Evolutionary conservation across 2,329 filamentous ascomycete genomes (phyloP), one percentile per base, ranked within the genome.

Genomic region (Monosporascus sp.): DNA sequence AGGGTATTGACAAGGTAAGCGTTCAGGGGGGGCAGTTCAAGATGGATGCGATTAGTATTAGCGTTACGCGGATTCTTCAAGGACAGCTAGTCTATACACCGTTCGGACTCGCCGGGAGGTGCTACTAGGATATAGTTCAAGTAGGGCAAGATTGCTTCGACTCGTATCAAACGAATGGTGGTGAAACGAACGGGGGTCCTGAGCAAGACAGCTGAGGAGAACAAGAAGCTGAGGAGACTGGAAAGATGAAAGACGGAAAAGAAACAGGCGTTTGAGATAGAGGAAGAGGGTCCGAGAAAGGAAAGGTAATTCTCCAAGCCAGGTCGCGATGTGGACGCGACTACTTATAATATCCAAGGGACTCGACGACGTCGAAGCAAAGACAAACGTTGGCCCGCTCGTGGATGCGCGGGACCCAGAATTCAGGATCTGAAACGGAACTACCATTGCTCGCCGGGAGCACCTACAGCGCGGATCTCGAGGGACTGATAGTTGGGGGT

Each of bases 101-200:
- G 22, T 14, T 54, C 35, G 41, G 51, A 48, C 44, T 58, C 53
- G 51, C 51, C 50, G 48, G 49, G 50, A 47, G 51, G 50, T 55
- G 45, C 52, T 49, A 37, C 43, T 27, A 37, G 27, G 49, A 51
- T 19, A 48, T 24, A 20, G 56, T 52, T 49, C 52, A 52, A 26
- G 44, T 50, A 44, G 52, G 14, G 52, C 48, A 53, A 44, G 43
- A 50, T 52, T 48, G 55, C 55, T 57, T 62, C 59, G 50, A 64
- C 65, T 73, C 71, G 72, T 74, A 65, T 74, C 70, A 74, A 75
- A 74, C 70, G 70, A 73, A 69, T 58, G 67, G 63, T 60, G 61
- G 50, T 63, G 66, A 67, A 69, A 68, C 64, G 64, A 67, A 68
- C 56, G 63, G 60, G 58, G 57, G 54, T 57, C 50, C 52, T 57